These are phyloP conservation scores for Trametes polyzona DNA, from an alignment of 1,284 basidiomycete species.

Conservation along the genomic window DNA sequence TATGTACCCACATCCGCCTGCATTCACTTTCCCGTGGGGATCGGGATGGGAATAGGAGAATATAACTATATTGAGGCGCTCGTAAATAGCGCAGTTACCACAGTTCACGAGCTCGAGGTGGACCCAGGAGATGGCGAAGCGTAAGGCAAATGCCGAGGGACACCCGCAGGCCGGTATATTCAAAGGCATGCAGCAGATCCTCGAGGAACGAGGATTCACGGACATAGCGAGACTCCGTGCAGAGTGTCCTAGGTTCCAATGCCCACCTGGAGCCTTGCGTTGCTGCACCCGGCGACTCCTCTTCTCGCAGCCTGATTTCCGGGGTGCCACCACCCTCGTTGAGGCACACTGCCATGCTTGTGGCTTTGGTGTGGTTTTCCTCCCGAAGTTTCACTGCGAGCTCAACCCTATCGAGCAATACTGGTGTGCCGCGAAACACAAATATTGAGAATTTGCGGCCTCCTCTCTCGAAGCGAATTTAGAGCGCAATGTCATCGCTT, in stretches of 20 bases:
- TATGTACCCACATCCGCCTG: no score
- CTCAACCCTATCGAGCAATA: slow-evolving; percentile 28
- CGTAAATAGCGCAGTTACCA: no score
- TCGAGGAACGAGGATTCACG: slow-evolving; percentile 25
- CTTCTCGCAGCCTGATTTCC: slow-evolving; percentile 35
- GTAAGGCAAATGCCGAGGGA: slow-evolving; percentile 39
- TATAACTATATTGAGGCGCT: no score
- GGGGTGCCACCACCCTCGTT: slow-evolving; percentile 3
- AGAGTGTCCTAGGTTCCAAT: slow-evolving; percentile 29
- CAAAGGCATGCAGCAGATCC: slow-evolving; percentile 41
- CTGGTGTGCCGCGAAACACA: slow-evolving; percentile 26
- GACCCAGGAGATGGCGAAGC: slow-evolving; percentile 33
- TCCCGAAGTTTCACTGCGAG: slow-evolving; percentile 30
- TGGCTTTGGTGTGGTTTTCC: slow-evolving; percentile 8
- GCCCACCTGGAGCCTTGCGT: slow-evolving; percentile 8
- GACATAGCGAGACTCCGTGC: slow-evolving; percentile 7
- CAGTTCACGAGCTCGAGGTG: no score
- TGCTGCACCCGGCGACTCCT: slow-evolving; percentile 35
- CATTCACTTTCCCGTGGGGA: no score
- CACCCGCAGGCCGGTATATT: slow-evolving; percentile 36
- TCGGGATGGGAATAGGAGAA: no score
- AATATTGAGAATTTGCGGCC: slow-evolving; percentile 10
- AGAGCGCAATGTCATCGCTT: slow-evolving; percentile 11
- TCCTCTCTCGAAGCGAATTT: slow-evolving; percentile 14
- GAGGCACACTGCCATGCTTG: background rate